A percentile compares a stretch with the other conserved stretches of the same genome.
phyloP scores from a whole-genome alignment of 768 basidiomycete species.

The Leccinellum luteum region DNA sequence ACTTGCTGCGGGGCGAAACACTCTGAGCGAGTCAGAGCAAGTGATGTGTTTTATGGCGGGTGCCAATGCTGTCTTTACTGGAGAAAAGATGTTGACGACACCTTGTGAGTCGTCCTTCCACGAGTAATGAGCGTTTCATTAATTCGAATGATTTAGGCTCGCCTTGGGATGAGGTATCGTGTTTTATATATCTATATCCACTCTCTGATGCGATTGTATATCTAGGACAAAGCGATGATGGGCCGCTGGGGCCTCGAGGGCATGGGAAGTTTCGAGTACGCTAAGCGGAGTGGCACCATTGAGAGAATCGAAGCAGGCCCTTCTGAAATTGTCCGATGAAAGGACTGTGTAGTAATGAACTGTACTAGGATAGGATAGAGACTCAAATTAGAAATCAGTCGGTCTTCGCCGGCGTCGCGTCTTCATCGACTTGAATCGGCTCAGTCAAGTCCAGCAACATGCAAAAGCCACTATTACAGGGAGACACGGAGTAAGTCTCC shows the following conservation, averaged over 20 bases:
- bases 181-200: not conserved
- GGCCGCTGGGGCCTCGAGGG: constrained; percentile 88
- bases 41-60: constrained; percentile 99
- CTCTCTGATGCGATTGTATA: constrained; percentile 3
- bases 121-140: not conserved
- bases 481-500: constrained; percentile 30
- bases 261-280: constrained; percentile 86
- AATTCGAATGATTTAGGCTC: constrained; percentile 50
- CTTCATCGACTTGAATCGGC: not conserved
- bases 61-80: constrained; percentile 98
- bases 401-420: constrained; percentile 23
- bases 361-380: not conserved
- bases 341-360: not conserved
- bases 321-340: not conserved
- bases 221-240: constrained; percentile 91
- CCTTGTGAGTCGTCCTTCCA: constrained; percentile 61
- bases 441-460: constrained; percentile 5
- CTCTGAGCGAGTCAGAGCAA: constrained; percentile 86
- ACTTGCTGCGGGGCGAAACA: constrained; percentile 91
- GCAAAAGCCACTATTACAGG: constrained; percentile 29
- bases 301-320: not conserved
- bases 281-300: constrained; percentile 46
- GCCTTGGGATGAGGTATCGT: constrained; percentile 85
- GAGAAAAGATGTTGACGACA: constrained; percentile 95
- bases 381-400: constrained; percentile 5